Conservation (phyloP, 139 green algal genomes). For the Chlamydomonas sphaeroides region DNA sequence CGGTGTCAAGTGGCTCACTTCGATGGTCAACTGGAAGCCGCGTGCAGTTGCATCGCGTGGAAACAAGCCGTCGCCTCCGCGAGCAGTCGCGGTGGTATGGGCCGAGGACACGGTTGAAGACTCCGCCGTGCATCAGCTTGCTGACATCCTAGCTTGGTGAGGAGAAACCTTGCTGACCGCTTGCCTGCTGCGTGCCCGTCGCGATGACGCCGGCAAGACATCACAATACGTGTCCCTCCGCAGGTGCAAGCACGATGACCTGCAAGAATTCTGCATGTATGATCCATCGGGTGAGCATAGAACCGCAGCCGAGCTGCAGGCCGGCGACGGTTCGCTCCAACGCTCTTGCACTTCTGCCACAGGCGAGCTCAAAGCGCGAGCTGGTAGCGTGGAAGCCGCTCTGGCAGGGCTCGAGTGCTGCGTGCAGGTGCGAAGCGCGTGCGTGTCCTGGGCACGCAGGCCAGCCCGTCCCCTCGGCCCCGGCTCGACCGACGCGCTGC, state of each 20-base stretch:
- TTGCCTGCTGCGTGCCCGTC: not conserved
- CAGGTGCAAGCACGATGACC: conserved; percentile 11
- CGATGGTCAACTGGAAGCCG: too few relatives aligned
- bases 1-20: not conserved
- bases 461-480: too few relatives aligned
- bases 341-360: not conserved
- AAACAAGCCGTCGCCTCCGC: not conserved
- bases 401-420: not conserved
- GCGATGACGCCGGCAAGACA: not conserved
- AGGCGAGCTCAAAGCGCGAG: not conserved
- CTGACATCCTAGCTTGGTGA: too few relatives aligned
- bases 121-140: not conserved
- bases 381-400: not conserved
- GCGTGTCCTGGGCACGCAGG: too few relatives aligned
- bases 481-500: too few relatives aligned
- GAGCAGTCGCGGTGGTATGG: conserved; percentile 24
- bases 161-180: too few relatives aligned
- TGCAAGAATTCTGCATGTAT: conserved; percentile 11
- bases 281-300: conserved; percentile 8
- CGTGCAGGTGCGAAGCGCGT: not conserved
- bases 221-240: not conserved
- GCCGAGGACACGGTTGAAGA: not conserved
- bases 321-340: not conserved
- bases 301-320: too few relatives aligned
- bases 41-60: not conserved